Conservation (phyloP, 257 asterid genomes). For the Avicennia marina region DNA sequence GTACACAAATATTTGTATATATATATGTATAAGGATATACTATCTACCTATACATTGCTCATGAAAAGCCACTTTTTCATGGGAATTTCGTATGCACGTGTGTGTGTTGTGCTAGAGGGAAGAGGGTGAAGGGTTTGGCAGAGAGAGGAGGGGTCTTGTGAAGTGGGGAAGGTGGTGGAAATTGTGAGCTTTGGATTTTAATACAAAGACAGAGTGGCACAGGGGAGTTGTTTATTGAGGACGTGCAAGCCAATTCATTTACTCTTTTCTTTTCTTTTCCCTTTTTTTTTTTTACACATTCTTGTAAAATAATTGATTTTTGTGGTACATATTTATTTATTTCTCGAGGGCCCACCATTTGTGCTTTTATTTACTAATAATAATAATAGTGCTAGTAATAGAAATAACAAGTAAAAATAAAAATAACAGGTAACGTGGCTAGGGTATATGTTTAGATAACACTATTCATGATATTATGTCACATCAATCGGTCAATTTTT, state of each 20-base stretch:
- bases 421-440: no score
- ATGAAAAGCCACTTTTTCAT: slow-evolving; percentile 5
- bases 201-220: slow-evolving; percentile 69
- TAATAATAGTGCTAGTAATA: no score
- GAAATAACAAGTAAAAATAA: no score
- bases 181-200: slow-evolving; percentile 32
- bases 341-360: slow-evolving; percentile 25
- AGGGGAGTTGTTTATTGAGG: slow-evolving; percentile 45
- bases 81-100: slow-evolving; percentile 16
- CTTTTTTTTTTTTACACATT: slow-evolving; percentile 24
- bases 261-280: no score
- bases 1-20: not conserved
- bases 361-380: slow-evolving; percentile 16
- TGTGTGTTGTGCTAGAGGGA: slow-evolving; percentile 5
- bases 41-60: slow-evolving; percentile 13
- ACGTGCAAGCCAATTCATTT: slow-evolving; percentile 62
- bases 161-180: slow-evolving; percentile 33
- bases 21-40: not conserved
- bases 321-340: slow-evolving; percentile 3
- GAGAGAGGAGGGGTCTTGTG: slow-evolving; percentile 38
- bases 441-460: slow-evolving; percentile 17
- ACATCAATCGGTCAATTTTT: slow-evolving; percentile 18
- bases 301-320: slow-evolving; percentile 16
- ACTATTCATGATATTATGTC: slow-evolving; percentile 27
- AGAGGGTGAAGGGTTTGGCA: slow-evolving; percentile 23